A percentile compares a stretch with the other conserved stretches of the same genome.
These are phyloP conservation scores for Candida adriatica DNA, from an alignment of 805 yeast species.

Conservation along the genomic window DNA sequence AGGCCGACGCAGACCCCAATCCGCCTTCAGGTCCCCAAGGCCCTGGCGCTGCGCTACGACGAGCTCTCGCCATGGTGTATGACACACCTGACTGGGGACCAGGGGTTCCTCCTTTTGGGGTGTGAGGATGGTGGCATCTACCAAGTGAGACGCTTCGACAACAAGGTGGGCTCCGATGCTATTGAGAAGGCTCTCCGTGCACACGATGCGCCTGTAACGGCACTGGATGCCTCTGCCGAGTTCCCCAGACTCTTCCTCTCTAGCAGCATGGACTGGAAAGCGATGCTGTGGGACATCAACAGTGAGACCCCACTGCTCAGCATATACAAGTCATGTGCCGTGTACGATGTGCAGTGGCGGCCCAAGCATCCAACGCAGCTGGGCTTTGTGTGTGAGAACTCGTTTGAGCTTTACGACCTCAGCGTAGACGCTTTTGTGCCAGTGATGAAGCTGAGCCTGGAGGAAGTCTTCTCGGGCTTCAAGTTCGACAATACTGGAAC, in stretches of 20 bases:
- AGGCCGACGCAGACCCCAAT: slow-evolving; percentile 20
- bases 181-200: slow-evolving; percentile 17
- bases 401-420: slow-evolving; percentile 27
- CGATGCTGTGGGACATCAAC: slow-evolving; percentile 23
- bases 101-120: slow-evolving; percentile 23
- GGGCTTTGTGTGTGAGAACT: slow-evolving; percentile 24
- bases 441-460: slow-evolving; percentile 10
- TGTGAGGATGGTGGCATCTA: slow-evolving; percentile 30
- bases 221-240: slow-evolving; percentile 10
- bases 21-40: slow-evolving; percentile 20
- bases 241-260: slow-evolving; percentile 21
- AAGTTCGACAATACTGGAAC: slow-evolving; percentile 16
- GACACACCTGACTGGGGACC: slow-evolving; percentile 13
- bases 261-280: slow-evolving; percentile 27
- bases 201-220: slow-evolving; percentile 25
- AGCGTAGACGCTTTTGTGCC: slow-evolving; percentile 22
- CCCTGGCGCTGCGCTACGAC: slow-evolving; percentile 19
- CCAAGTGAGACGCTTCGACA: slow-evolving; percentile 22
- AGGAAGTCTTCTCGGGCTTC: slow-evolving; percentile 10
- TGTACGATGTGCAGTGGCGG: slow-evolving; percentile 25
- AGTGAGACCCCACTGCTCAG: slow-evolving; percentile 15
- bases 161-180: slow-evolving; percentile 9
- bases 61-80: slow-evolving; percentile 25
- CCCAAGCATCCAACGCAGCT: slow-evolving; percentile 23
- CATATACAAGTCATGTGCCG: slow-evolving; percentile 21